Evolutionary conservation across 176 grass and related monocot species (phyloP).

Genomic region (Triticum dicoccoides): DNA sequence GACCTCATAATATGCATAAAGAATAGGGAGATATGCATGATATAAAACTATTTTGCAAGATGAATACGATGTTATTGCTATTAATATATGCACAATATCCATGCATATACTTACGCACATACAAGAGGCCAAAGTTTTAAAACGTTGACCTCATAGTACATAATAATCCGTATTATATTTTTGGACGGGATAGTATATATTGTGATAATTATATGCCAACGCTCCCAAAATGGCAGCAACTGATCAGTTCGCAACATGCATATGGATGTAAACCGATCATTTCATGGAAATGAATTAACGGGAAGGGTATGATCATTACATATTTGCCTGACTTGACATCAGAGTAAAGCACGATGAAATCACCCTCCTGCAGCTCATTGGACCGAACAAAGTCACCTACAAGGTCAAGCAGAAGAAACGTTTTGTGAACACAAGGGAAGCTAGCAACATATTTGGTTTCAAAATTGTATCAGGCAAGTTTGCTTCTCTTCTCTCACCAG

Average conservation of each 20-base stretch:
- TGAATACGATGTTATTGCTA: not conserved
- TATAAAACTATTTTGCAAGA: not conserved
- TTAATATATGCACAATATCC: not conserved
- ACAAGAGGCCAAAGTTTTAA: not conserved
- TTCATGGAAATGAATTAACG: not conserved
- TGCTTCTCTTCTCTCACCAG: conserved; percentile 40
- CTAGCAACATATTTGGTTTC: not conserved
- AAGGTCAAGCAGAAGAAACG: not conserved
- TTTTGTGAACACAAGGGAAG: not conserved
- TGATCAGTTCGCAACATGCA: not conserved
- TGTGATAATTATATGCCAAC: not conserved
- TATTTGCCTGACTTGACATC: conserved; percentile 88
- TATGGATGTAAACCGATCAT: not conserved
- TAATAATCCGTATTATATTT: too few relatives aligned
- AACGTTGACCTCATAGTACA: too few relatives aligned
- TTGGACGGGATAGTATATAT: not conserved
- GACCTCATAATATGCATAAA: not conserved
- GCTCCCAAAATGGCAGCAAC: not conserved
- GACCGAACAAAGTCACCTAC: conserved; percentile 76
- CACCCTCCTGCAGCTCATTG: conserved; percentile 82
- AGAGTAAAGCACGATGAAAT: conserved; percentile 89
- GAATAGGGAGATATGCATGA: not conserved
- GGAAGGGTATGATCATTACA: conserved; percentile 35
- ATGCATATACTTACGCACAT: not conserved
- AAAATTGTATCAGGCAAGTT: not conserved